phyloP scores from a whole-genome alignment of 345 rosid species.

The Eucalyptus victrix region DNA sequence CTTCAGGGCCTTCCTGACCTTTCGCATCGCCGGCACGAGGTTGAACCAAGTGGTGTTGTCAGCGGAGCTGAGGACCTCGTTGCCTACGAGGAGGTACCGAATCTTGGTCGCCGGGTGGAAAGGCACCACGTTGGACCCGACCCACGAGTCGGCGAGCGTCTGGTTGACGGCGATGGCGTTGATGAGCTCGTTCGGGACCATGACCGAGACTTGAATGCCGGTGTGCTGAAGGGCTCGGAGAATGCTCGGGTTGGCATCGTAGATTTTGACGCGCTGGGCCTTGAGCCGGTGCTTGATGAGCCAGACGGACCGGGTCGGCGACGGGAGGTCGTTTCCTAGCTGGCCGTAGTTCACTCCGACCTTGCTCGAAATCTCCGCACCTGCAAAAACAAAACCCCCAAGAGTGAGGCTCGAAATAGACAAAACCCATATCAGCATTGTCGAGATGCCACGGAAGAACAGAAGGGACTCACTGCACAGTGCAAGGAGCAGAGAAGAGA shows the following conservation, averaged over 20 bases:
- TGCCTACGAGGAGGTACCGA: conserved; percentile 83
- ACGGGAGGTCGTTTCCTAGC: conserved; percentile 3
- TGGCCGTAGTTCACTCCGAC: conserved; percentile 6
- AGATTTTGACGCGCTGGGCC: conserved; percentile 49
- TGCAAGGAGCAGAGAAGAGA: not conserved
- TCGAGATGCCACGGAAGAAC: not conserved
- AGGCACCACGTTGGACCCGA: conserved; percentile 14
- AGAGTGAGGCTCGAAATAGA: not conserved
- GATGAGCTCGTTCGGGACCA: conserved; percentile 67
- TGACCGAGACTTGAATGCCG: conserved; percentile 49
- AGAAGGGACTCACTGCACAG: not conserved
- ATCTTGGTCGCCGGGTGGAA: conserved; percentile 50
- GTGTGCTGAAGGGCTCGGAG: conserved; percentile 44
- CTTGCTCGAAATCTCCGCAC: not conserved
- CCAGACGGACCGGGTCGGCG: not conserved
- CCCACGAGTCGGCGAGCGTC: conserved; percentile 55
- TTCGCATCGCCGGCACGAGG: conserved; percentile 82
- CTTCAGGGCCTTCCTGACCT: conserved; percentile 42
- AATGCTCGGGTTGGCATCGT: conserved; percentile 61
- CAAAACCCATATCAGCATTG: not conserved
- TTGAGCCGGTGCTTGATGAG: conserved; percentile 2
- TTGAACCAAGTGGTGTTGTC: conserved; percentile 30
- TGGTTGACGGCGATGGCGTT: conserved; percentile 31
- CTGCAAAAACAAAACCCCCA: not conserved
- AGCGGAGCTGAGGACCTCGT: conserved; percentile 50